Base-by-base conservation (phyloP, 192 early-diverging fungal species). In the Borealophlyctis nickersoniae region DNA sequence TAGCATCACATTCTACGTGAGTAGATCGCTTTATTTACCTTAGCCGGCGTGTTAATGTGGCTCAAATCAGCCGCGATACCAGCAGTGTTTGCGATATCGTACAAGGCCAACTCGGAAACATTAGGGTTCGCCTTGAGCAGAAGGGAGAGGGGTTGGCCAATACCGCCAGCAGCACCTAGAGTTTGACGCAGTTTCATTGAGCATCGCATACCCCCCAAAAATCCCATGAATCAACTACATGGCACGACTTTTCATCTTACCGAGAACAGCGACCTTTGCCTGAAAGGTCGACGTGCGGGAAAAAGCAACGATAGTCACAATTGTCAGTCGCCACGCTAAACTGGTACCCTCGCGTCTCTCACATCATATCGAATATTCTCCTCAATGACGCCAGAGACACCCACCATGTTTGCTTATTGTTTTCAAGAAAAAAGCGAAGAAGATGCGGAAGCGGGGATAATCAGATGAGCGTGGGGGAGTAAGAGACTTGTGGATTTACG, bases 111-210 rank as follows among this genome's bases (percentile, higher is more conserved):
- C 51, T 81, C 74, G 32, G 78, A 73, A 30, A 86, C 80, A 66
- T 71, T 48, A 28, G 75, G 65, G 73, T 86, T 80, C 24, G 63
- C 62, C 76, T 86, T 86, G 61, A 86, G 57, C 32, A 86, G 74
- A 34, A 86, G 80, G 32, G 85, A 84, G 30, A 86, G 65, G 31
- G 85, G 83, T 70, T 86, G 85, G 54, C 85, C 85, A 64, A 86
- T 86, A 60, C 85, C 85, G 60, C 85, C 85, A 67, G 90, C 89
- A 50, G 92, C 92, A 62, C 92, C 81, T 58, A 79, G 67, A 50
- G 77, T 62, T 79, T 79, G 56, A 55, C 63, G 39, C 19, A 13
- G 39, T 45, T 7, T 45, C 39, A 7, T 45, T n/a, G n/a, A n/a
- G n/a, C n/a, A n/a, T n/a, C n/a, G n/a, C n/a, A n/a, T n/a, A n/a